Evolutionary conservation across 1,284 basidiomycete genomes (phyloP).

Genomic region (Heimioporus retisporus): DNA sequence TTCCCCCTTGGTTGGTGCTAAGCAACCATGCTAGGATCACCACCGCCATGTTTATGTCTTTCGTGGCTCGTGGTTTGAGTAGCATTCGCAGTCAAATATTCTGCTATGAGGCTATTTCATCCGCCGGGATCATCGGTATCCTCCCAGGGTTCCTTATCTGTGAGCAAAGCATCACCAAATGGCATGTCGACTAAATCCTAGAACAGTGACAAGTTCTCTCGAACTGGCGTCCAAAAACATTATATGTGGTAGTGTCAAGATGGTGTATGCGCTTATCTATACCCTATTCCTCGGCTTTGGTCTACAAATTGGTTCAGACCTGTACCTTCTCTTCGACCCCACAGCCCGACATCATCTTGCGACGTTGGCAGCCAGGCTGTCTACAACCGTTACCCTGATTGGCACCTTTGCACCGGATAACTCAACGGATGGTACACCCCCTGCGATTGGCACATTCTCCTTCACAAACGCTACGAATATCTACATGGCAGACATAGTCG

Average conservation of each 20-base stretch:
- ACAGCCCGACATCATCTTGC: slow-evolving; percentile 63
- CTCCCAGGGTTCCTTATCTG: slow-evolving; percentile 87
- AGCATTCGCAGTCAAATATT: slow-evolving; percentile 80
- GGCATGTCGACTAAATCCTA: slow-evolving; percentile 18
- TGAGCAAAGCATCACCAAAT: slow-evolving; percentile 50
- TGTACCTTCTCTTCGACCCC: slow-evolving; percentile 84
- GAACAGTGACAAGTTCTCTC: slow-evolving; percentile 83
- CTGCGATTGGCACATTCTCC: slow-evolving; percentile 75
- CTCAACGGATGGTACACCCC: slow-evolving; percentile 58
- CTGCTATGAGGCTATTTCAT: slow-evolving; percentile 91
- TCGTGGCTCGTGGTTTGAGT: slow-evolving; percentile 81
- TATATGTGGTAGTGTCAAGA: slow-evolving; percentile 88
- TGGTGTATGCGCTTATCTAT: slow-evolving; percentile 93
- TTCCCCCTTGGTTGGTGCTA: slow-evolving; percentile 20
- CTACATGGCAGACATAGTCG: slow-evolving; percentile 58
- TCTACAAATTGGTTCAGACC: slow-evolving; percentile 88
- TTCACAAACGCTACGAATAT: slow-evolving; percentile 68
- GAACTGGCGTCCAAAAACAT: slow-evolving; percentile 93
- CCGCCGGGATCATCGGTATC: slow-evolving; percentile 84
- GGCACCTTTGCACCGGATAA: slow-evolving; percentile 80
- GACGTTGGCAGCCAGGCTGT: slow-evolving; percentile 59
- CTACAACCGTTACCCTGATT: slow-evolving; percentile 61
- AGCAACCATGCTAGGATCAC: slow-evolving; percentile 68
- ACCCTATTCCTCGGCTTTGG: slow-evolving; percentile 93
- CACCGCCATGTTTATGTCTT: slow-evolving; percentile 84